Base-by-base conservation (phyloP, 2,329 filamentous ascomycete genomes). In the Venturia nashicola region DNA sequence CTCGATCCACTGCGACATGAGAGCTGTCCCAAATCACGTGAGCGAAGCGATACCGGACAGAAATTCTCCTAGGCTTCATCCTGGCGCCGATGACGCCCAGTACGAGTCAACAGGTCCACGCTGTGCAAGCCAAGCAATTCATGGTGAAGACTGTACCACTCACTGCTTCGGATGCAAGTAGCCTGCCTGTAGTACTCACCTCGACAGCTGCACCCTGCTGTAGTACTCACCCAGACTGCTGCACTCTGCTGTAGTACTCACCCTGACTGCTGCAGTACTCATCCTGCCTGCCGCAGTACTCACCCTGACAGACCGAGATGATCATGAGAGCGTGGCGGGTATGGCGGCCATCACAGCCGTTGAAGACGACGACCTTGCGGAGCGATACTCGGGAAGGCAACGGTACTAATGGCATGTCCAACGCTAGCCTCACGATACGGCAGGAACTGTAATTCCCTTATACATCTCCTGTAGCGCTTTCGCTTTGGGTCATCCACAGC, bases 71-170 rank as follows among this genome's bases (percentile, higher is more conserved):
- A 32, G 16, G 34, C 6, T 18, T 23, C 48, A 55, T 34, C 11
- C 14, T 18, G 48, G 27, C 12, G 48, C 36, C 48, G 23, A 14
- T 34, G 27, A 55, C 11, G 48, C 48, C 6, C 36, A 39, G 6
- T 5, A 27, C 27, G 27, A 27, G 27, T 54, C 23, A 20, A 54
- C 48, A 54, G n/a, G 51, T 34, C 18, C 27, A 20, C 51, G 27
- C 51, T 3, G 23, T 36, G 27, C 27, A 16, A 55, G 69, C 69
- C 51, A 34, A 55, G 27, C 11, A 54, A 54, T 54, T 11, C 51
- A 36, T 36, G 27, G 12, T 34, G 51, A 36, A 55, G 14, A 6
- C 9, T 57, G 14, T 3, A 57, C 32, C 51, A 57, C 7, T 20
- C 51, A 39, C 36, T 39, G 36, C 51, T n/a, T 36, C 51, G 51